phyloP scores from a whole-genome alignment of 139 green algal genomes.

The Closterium sp. region DNA sequence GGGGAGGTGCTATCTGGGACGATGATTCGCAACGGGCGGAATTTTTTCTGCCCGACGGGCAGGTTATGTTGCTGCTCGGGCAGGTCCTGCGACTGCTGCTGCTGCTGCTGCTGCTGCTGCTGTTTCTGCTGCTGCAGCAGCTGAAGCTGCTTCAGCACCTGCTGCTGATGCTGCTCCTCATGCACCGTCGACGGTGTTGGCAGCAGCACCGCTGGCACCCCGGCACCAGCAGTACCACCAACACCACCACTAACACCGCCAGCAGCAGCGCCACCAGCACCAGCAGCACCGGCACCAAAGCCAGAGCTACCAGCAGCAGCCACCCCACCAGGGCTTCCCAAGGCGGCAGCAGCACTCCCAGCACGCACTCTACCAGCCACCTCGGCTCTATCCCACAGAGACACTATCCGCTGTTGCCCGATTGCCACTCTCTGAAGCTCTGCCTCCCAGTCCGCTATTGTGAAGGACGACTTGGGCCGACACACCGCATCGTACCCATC shows the following conservation, averaged over 20 bases:
- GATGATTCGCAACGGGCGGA: neutral
- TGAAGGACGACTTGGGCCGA: neutral
- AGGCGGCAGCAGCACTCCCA: neutral
- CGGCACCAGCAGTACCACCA: neutral
- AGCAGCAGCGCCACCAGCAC: neutral
- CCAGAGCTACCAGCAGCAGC: neutral
- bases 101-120: neutral
- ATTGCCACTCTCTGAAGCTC: neutral
- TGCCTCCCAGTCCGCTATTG: neutral
- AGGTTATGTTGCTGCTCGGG: neutral
- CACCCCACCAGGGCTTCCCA: neutral
- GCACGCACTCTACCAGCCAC: neutral
- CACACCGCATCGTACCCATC: neutral
- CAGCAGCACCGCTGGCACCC: neutral
- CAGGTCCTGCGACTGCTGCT: neutral
- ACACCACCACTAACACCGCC: neutral
- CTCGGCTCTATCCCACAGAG: neutral
- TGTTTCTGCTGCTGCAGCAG: neutral
- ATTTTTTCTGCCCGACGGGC: neutral
- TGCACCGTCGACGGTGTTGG: neutral
- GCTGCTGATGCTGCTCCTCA: neutral
- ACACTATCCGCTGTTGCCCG: neutral
- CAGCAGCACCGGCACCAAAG: neutral
- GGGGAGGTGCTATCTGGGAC: neutral
- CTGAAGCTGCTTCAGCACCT: neutral